Base-by-base conservation (phyloP, 306 rosid species). In the Oemleria cerasiformis region DNA sequence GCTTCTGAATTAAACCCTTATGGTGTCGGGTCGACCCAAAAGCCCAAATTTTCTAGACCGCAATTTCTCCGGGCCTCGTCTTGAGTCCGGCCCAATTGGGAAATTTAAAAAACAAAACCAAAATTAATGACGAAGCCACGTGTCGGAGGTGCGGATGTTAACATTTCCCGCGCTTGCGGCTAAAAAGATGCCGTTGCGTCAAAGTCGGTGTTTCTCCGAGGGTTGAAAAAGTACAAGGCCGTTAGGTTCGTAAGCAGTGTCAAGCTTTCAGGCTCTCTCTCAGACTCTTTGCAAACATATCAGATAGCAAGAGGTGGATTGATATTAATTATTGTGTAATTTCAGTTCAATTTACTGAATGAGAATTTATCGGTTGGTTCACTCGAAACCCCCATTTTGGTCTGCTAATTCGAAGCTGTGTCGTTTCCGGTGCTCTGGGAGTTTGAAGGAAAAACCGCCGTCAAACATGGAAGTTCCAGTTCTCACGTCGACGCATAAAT, bases 401-500 rank as follows among this genome's bases (percentile, higher is more conserved):
- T 55, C 7, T 4, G 63, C 23, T 2, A 55, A 69, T 55, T 21
- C 23, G 38, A 55, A 16, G 4, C 20, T 51, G 4, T 8, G 15
- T 63, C 63, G 17, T 10, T 41, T 54, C 5, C 65, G 61, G 34
- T 42, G 70, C 55, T 65, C 12, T 11, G 55, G 9, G 19, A 25
- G 4, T 0, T 6, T 5, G 57, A 16, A 17, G 40, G 23, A 21
- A 1, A 30, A 14, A 49, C 7, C 54, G 42, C 23, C 67, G 38
- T 30, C 63, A 30, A 42, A 10, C 6, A 84, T 84, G 87, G 88
- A 82, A 60, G 36, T 78, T 7, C 63, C 84, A 41, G 65, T 78
- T 19, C 76, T 88, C 64, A 71, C 45, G 39, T 77, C 76, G 34
- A 50, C 84, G n/a, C 84, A 82, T 36, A 80, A 68, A 53, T 72